These are phyloP conservation scores for Arachis stenosperma DNA, from an alignment of 306 rosid genomes.

Conservation along the genomic window DNA sequence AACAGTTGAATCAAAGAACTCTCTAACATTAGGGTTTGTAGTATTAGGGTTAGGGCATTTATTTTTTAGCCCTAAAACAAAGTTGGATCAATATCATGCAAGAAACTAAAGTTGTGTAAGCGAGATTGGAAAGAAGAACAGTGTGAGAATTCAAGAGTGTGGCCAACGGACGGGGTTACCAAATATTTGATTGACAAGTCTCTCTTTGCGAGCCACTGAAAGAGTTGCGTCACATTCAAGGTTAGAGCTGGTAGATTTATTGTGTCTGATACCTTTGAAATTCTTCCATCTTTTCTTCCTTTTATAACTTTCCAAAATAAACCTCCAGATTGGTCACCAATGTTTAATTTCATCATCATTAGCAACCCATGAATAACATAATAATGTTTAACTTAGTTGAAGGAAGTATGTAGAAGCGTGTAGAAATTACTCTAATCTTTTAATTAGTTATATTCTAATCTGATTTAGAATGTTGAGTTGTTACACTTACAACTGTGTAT, in stretches of 20 bases:
- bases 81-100: slow-evolving; percentile 63
- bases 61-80: slow-evolving; percentile 48
- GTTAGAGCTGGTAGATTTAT: slow-evolving; percentile 67
- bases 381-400: too few relatives aligned
- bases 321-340: slow-evolving; percentile 63
- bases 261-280: slow-evolving; percentile 69
- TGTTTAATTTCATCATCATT: background rate
- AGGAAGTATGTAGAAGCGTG: too few relatives aligned
- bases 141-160: slow-evolving; percentile 75
- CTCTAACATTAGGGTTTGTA: slow-evolving; percentile 50
- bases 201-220: slow-evolving; percentile 61
- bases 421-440: too few relatives aligned
- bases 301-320: slow-evolving; percentile 65
- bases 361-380: too few relatives aligned
- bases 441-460: too few relatives aligned
- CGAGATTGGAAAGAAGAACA: slow-evolving; percentile 64
- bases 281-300: slow-evolving; percentile 82
- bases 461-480: too few relatives aligned
- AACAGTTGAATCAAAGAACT: slow-evolving; percentile 68
- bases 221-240: slow-evolving; percentile 56
- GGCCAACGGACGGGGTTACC: slow-evolving; percentile 82
- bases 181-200: slow-evolving; percentile 64
- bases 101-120: slow-evolving; percentile 47
- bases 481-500: too few relatives aligned
- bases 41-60: slow-evolving; percentile 56